A percentile compares a stretch with the other conserved stretches of the same genome.
Conservation (phyloP, 441 rosid genomes). For the Adansonia madagascariensis region DNA sequence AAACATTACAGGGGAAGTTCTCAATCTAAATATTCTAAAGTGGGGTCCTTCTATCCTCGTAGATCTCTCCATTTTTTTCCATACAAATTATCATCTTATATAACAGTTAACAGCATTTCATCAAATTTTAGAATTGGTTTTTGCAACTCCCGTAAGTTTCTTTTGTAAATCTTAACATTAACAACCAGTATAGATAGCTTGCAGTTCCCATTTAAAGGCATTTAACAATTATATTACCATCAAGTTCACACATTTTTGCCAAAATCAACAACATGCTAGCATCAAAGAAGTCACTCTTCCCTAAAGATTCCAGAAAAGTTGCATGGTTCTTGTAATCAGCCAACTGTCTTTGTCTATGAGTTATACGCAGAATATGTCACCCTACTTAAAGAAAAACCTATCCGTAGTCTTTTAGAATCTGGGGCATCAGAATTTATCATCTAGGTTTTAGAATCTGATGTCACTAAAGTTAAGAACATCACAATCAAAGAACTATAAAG, state of each 20-base stretch:
- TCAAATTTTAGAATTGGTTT: conserved; percentile 16
- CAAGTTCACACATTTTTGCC: not conserved
- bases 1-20: not conserved
- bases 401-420: conserved; percentile 1
- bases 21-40: not conserved
- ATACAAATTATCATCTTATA: not conserved
- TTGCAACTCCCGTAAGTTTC: conserved; percentile 1
- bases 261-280: not conserved
- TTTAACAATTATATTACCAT: not conserved
- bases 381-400: conserved; percentile 17
- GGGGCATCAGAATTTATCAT: conserved; percentile 8
- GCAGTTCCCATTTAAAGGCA: conserved; percentile 1
- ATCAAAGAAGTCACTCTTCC: not conserved
- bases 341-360: conserved; percentile 6
- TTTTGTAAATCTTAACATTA: not conserved
- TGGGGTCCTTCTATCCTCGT: not conserved
- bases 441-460: conserved; percentile 4
- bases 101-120: not conserved
- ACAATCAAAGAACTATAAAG: conserved; percentile 10
- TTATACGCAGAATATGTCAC: not conserved
- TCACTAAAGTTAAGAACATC: not conserved
- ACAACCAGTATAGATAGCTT: conserved; percentile 29
- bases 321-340: not conserved
- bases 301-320: conserved; percentile 1
- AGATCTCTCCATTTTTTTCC: conserved; percentile 3